A percentile compares a stretch with the other conserved stretches of the same genome.
These are phyloP conservation scores for Saccharomycopsis hybrid DNA, from an alignment of 1,139 yeast genomes.

Conservation along the genomic window DNA sequence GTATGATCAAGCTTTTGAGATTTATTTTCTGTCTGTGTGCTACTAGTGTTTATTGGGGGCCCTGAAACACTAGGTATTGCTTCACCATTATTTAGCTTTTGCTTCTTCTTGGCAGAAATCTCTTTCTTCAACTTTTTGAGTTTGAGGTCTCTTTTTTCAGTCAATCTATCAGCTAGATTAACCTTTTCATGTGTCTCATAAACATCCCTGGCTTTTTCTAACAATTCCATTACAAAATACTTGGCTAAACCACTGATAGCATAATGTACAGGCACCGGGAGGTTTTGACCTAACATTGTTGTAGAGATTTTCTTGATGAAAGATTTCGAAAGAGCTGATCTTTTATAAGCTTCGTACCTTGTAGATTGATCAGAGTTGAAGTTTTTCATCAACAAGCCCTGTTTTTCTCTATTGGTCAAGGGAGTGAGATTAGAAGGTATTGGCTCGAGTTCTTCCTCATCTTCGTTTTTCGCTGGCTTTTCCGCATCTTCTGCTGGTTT, in stretches of 20 bases:
- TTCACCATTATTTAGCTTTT: too few relatives aligned
- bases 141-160: conserved; percentile 8
- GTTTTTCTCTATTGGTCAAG: conserved; percentile 17
- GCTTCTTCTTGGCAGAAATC: neutral
- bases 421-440: conserved; percentile 13
- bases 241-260: conserved; percentile 20
- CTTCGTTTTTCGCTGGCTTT: neutral
- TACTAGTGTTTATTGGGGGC: too few relatives aligned
- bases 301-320: conserved; percentile 18
- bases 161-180: conserved; percentile 12
- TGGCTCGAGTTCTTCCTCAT: conserved; percentile 15
- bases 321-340: conserved; percentile 14
- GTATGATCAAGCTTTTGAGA: neutral
- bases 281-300: conserved; percentile 15
- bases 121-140: conserved; percentile 7
- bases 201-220: conserved; percentile 20
- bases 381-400: conserved; percentile 16
- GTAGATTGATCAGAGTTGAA: conserved; percentile 12
- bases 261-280: conserved; percentile 13
- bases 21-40: neutral
- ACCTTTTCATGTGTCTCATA: conserved; percentile 15
- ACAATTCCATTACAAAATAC: conserved; percentile 18
- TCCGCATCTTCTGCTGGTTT: neutral
- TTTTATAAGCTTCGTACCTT: conserved; percentile 19
- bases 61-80: too few relatives aligned